Conservation (phyloP, 2,329 filamentous ascomycete species). For the Ophiostoma australiae region DNA sequence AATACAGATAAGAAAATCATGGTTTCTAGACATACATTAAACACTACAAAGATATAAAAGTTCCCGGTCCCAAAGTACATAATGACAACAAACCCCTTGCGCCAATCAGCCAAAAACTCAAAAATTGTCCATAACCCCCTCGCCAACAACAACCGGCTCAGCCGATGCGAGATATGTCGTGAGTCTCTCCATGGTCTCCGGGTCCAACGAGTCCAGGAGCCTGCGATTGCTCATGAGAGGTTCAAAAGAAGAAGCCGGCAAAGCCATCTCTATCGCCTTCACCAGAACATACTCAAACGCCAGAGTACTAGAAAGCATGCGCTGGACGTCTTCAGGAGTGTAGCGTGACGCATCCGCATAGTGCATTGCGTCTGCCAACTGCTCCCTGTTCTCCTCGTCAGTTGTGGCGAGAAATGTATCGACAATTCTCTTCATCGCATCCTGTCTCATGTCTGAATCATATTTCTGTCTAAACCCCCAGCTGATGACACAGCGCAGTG, state of each 20-base stretch:
- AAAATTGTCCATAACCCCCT: no score
- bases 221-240: not conserved
- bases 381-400: not conserved
- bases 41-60: no score
- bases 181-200: no score
- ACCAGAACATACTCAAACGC: not conserved
- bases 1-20: no score
- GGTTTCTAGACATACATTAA: no score
- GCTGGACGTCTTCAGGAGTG: not conserved
- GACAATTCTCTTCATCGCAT: no score
- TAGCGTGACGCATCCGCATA: not conserved
- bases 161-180: no score
- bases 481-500: not conserved
- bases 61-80: no score
- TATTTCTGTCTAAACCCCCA: not conserved
- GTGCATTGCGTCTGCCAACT: not conserved
- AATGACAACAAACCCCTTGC: no score
- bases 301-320: not conserved
- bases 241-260: not conserved
- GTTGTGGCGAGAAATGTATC: not conserved
- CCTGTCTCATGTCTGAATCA: no score
- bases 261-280: not conserved
- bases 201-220: not conserved
- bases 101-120: no score
- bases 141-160: no score